A percentile compares a stretch with the other conserved stretches of the same genome.
Evolutionary conservation across 2,329 filamentous ascomycete species (phyloP).

Genomic region (Fusarium sp.): DNA sequence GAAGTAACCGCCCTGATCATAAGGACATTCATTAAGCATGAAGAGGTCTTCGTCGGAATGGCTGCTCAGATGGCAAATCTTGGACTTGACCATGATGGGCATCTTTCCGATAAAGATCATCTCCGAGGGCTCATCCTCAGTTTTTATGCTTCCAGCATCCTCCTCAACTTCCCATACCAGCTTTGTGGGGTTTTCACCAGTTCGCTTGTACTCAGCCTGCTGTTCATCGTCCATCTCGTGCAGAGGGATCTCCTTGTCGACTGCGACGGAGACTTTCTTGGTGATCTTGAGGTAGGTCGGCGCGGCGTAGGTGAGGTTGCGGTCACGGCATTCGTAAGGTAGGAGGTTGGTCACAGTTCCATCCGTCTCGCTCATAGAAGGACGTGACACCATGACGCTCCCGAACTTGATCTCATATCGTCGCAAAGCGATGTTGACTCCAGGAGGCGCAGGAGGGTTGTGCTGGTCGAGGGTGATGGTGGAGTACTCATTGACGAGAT

Average conservation of each 20-base stretch:
- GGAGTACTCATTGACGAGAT: slow-evolving; percentile 92
- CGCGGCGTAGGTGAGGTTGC: slow-evolving; percentile 94
- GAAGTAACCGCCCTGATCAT: slow-evolving; percentile 98
- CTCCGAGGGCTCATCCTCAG: slow-evolving; percentile 67
- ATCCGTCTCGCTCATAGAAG: slow-evolving; percentile 92
- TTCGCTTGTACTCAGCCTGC: slow-evolving; percentile 63
- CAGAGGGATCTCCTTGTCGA: slow-evolving; percentile 75
- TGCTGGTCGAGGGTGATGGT: slow-evolving; percentile 94
- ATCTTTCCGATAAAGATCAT: slow-evolving; percentile 94
- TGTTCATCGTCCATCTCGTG: slow-evolving; percentile 76
- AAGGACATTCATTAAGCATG: slow-evolving; percentile 94
- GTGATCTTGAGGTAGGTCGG: slow-evolving; percentile 90
- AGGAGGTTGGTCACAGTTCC: slow-evolving; percentile 86
- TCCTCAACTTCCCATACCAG: slow-evolving; percentile 71
- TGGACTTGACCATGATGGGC: slow-evolving; percentile 97
- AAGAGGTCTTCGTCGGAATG: slow-evolving; percentile 89
- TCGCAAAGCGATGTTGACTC: slow-evolving; percentile 84
- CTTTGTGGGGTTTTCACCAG: slow-evolving; percentile 67
- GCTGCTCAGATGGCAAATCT: slow-evolving; percentile 89
- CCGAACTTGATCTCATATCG: slow-evolving; percentile 97
- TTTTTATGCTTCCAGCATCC: slow-evolving; percentile 62
- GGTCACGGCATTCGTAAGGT: slow-evolving; percentile 93
- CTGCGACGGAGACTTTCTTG: slow-evolving; percentile 84
- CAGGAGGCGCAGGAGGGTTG: slow-evolving; percentile 78
- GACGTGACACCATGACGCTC: slow-evolving; percentile 86